A percentile compares a stretch with the other conserved stretches of the same genome.
Conservation (phyloP, 2,329 filamentous ascomycete genomes). For the Ceratocystis colombiana region DNA sequence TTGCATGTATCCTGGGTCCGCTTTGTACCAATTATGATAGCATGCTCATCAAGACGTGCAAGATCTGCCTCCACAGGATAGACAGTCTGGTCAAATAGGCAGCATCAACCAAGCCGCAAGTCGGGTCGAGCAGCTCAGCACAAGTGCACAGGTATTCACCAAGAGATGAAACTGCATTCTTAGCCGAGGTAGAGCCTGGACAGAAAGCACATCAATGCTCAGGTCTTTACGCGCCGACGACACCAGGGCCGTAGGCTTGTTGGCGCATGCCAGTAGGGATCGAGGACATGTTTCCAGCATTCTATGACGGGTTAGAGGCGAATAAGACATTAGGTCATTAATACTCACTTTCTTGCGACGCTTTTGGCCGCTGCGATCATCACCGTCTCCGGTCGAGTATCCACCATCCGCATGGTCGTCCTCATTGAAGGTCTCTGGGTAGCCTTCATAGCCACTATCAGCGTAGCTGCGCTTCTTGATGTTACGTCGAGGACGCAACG, state of each 20-base stretch:
- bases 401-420: conserved; percentile 53
- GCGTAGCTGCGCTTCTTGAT: conserved; percentile 68
- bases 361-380: conserved; percentile 49
- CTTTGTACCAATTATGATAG: conserved; percentile 9
- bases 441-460: conserved; percentile 64
- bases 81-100: conserved; percentile 20
- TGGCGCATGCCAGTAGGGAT: conserved; percentile 40
- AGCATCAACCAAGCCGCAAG: conserved; percentile 24
- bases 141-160: conserved; percentile 19
- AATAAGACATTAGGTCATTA: conserved; percentile 28
- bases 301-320: conserved; percentile 41
- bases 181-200: conserved; percentile 25
- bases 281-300: conserved; percentile 37
- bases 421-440: conserved; percentile 60
- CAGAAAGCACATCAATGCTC: conserved; percentile 1
- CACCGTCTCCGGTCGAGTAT: conserved; percentile 64
- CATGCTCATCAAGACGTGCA: background rate
- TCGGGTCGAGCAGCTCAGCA: conserved; percentile 5
- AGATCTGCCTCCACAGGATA: background rate
- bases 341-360: conserved; percentile 53
- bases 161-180: conserved; percentile 10
- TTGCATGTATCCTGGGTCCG: background rate
- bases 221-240: conserved; percentile 44
- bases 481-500: conserved; percentile 50
- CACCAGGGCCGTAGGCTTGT: conserved; percentile 48